Conservation (phyloP, 805 yeast genomes). For the Myxozyma lipomycoides region DNA sequence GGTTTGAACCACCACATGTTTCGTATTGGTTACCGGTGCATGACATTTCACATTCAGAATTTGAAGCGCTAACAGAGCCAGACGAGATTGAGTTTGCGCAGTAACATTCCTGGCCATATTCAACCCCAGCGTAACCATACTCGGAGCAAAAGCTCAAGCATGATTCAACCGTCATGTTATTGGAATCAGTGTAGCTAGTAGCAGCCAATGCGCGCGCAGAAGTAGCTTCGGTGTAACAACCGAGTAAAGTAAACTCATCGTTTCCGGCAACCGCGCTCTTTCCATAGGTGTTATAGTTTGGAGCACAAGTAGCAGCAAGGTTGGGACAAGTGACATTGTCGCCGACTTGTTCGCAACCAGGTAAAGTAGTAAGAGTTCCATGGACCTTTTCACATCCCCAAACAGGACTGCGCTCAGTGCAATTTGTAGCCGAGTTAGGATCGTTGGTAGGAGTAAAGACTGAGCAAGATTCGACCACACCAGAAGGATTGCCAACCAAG, state of each 20-base stretch:
- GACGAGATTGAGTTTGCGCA: conserved; percentile 2
- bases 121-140: conserved; percentile 3
- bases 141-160: background rate
- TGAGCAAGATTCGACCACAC: conserved; percentile 6
- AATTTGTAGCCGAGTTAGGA: background rate
- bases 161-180: background rate
- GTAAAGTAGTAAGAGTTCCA: conserved; percentile 3
- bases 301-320: background rate
- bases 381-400: conserved; percentile 1
- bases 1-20: background rate
- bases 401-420: background rate
- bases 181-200: background rate
- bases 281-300: background rate
- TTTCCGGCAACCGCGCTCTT: background rate
- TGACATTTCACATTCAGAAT: conserved; percentile 1
- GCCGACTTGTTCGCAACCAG: conserved; percentile 5
- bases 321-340: background rate
- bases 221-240: conserved; percentile 4
- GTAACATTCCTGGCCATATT: conserved; percentile 7
- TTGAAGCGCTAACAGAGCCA: background rate
- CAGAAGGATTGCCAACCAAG: background rate
- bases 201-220: background rate
- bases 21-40: conserved; percentile 2
- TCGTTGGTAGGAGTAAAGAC: background rate
- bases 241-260: background rate